A percentile compares a stretch with the other conserved stretches of the same genome.
These are phyloP conservation scores for Pistacia atlantica DNA, from an alignment of 345 rosid species.

Conservation along the genomic window DNA sequence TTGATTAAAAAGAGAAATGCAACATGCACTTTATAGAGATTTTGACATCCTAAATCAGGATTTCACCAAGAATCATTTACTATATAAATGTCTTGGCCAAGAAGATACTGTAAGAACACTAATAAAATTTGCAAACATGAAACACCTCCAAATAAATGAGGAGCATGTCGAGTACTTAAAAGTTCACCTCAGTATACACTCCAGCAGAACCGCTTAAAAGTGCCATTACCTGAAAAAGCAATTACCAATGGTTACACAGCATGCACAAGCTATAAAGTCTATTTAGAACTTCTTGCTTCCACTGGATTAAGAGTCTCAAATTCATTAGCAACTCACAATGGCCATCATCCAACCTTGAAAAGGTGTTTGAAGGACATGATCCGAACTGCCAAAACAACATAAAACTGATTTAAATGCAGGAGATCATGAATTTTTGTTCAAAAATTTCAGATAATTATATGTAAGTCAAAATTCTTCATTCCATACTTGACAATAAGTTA, in stretches of 20 bases:
- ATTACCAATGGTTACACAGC: constrained; percentile 6
- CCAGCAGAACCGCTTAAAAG: constrained; percentile 97
- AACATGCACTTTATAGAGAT: not conserved
- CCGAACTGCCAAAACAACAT: constrained; percentile 64
- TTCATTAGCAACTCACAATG: constrained; percentile 58
- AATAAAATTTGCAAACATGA: constrained; percentile 4
- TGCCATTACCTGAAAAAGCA: constrained; percentile 77
- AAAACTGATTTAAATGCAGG: not conserved
- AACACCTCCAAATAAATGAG: constrained; percentile 12
- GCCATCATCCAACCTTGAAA: constrained; percentile 96
- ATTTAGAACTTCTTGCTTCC: constrained; percentile 15
- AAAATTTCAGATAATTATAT: not conserved
- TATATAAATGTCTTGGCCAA: constrained; percentile 6
- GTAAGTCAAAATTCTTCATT: not conserved
- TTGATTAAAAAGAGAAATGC: constrained; percentile 9
- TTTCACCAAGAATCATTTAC: not conserved
- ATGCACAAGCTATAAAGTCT: constrained; percentile 12
- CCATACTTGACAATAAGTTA: not conserved
- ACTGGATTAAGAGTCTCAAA: constrained; percentile 16
- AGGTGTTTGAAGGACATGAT: constrained; percentile 90
- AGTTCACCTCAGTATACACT: constrained; percentile 87
- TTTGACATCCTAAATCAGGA: constrained; percentile 3
- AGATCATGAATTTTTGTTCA: constrained; percentile 2
- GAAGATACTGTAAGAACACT: not conserved
- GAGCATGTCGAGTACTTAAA: constrained; percentile 8